Evolutionary conservation across 1,139 yeast genomes (phyloP).

Genomic region (Hansenula sp.): DNA sequence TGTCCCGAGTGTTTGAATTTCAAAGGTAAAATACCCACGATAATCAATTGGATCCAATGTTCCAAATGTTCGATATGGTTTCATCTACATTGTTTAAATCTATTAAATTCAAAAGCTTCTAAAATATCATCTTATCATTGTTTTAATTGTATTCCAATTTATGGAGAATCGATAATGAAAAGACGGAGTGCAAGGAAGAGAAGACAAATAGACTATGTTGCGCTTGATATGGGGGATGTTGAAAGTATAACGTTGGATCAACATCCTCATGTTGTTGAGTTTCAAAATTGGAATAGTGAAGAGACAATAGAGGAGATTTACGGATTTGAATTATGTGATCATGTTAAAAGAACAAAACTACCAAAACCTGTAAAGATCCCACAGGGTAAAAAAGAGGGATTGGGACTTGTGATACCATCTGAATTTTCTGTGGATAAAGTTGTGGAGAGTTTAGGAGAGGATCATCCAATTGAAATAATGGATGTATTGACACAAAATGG

Average conservation of each 20-base stretch:
- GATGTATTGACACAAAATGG: constrained; percentile 80
- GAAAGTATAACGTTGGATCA: constrained; percentile 47
- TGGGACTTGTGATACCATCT: constrained; percentile 41
- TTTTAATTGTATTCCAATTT: constrained; percentile 34
- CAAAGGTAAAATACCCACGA: constrained; percentile 7
- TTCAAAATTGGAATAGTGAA: constrained; percentile 15
- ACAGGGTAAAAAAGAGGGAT: constrained; percentile 26
- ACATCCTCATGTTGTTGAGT: constrained; percentile 56
- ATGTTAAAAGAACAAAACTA: constrained; percentile 32
- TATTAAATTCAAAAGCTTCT: constrained; percentile 35
- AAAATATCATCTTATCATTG: constrained; percentile 56
- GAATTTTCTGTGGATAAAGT: constrained; percentile 52
- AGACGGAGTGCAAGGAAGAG: constrained; percentile 56
- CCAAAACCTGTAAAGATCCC: constrained; percentile 36
- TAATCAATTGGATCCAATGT: constrained; percentile 56
- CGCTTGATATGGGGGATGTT: constrained; percentile 71
- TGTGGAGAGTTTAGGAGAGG: constrained; percentile 59
- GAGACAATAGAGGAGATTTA: constrained; percentile 20
- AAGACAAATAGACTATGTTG: constrained; percentile 67
- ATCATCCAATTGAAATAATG: constrained; percentile 74
- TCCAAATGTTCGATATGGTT: constrained; percentile 59
- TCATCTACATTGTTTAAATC: constrained; percentile 48
- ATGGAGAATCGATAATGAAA: constrained; percentile 49
- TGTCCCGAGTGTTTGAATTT: constrained; percentile 12
- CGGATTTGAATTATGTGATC: constrained; percentile 33